phyloP scores from a whole-genome alignment of 2,329 filamentous ascomycete genomes.

The Pestalotiopsis sp. region DNA sequence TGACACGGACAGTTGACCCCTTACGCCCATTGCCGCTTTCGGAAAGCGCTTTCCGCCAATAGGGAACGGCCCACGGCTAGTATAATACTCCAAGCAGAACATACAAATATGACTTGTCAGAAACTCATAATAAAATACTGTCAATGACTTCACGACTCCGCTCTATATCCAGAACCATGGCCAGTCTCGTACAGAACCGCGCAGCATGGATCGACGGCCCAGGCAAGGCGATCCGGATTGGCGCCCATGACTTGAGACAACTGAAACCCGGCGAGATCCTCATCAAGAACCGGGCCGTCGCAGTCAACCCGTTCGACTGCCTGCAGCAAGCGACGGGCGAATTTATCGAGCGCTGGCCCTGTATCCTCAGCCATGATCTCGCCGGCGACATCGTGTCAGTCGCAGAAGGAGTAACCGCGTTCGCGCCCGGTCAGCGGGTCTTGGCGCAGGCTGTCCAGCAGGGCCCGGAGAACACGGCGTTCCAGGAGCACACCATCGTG shows the following conservation, averaged over 20 bases:
- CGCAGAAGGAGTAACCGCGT: constrained; percentile 18
- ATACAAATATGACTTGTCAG: neutral
- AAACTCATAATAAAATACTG: neutral
- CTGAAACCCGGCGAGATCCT: constrained; percentile 2
- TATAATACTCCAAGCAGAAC: too few species aligned
- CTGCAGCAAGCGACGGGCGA: neutral
- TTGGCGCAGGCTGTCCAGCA: constrained; percentile 12
- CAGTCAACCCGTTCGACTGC: constrained; percentile 14
- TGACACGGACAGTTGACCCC: neutral
- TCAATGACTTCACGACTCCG: neutral
- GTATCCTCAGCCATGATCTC: constrained; percentile 27
- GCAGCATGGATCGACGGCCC: constrained; percentile 10
- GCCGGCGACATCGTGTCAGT: constrained; percentile 28
- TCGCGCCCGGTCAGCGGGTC: constrained; percentile 29
- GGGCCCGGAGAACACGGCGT: constrained; percentile 11
- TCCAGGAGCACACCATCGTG: constrained; percentile 16
- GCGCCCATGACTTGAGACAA: neutral
- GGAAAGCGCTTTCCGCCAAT: constrained; percentile 3
- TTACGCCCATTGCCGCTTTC: constrained; percentile 1
- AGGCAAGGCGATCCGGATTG: neutral
- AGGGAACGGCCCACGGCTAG: neutral
- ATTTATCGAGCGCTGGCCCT: constrained; percentile 27
- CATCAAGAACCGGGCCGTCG: constrained; percentile 7
- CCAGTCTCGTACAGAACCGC: neutral
- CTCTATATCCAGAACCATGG: neutral